Evolutionary conservation across 768 basidiomycete species (phyloP).

Genomic region (Hygrocybe coccinea): DNA sequence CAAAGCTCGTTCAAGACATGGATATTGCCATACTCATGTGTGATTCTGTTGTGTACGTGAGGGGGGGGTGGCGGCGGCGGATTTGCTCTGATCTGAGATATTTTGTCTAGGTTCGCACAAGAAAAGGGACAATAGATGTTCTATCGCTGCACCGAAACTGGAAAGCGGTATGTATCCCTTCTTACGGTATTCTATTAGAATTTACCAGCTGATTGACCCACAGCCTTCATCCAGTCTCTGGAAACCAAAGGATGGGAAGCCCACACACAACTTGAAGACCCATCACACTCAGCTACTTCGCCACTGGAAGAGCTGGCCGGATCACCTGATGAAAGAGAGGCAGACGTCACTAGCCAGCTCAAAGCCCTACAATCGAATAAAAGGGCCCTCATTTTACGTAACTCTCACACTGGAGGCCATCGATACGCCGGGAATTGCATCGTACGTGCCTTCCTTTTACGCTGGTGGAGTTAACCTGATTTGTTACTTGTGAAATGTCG

Average conservation of each 20-base stretch:
- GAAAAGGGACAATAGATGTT: constrained; percentile 86
- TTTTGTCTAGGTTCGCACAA: constrained; percentile 78
- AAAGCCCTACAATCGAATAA: constrained; percentile 52
- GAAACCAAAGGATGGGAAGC: constrained; percentile 69
- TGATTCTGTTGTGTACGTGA: constrained; percentile 70
- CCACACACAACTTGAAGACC: constrained; percentile 68
- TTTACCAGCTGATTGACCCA: constrained; percentile 9
- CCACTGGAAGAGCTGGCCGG: constrained; percentile 59
- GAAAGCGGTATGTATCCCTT: constrained; percentile 54
- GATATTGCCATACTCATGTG: constrained; percentile 84
- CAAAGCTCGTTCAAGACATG: constrained; percentile 58
- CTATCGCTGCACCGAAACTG: constrained; percentile 79
- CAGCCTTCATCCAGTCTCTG: constrained; percentile 61
- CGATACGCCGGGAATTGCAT: constrained; percentile 88
- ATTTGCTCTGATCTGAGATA: neutral
- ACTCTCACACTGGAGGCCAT: constrained; percentile 92
- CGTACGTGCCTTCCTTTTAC: constrained; percentile 45
- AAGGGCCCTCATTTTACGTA: constrained; percentile 76
- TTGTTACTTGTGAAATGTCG: constrained; percentile 4
- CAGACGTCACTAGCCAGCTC: constrained; percentile 47
- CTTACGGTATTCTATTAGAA: constrained; percentile 12
- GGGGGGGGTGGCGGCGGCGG: neutral
- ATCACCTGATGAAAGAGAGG: constrained; percentile 50
- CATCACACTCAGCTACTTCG: constrained; percentile 40
- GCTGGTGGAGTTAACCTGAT: neutral